Evolutionary conservation across 805 yeast species (phyloP), one percentile per base, ranked within the genome.

Genomic region (Sungouiella blattae): DNA sequence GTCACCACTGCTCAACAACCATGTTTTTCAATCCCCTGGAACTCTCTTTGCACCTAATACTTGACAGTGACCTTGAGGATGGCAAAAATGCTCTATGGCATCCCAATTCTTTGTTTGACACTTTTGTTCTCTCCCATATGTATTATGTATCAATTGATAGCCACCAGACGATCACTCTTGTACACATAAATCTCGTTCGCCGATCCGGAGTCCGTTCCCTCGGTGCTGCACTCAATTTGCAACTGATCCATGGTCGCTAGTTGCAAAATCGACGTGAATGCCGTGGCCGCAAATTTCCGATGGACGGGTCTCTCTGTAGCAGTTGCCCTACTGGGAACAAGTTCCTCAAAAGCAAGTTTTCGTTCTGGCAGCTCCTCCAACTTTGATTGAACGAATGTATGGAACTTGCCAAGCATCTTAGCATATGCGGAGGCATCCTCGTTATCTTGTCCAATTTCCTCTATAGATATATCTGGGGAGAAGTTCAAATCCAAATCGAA

Each of bases 181-280:
- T n/a, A 20, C 8, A 20, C 8, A 20, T 20, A 20, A 6, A 6
- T 20, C 9, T 7, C 9, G 22, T 20, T 20, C 6, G 22, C 22
- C 6, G 22, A 7, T 7, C 9, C 6, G 9, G 22, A 20, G 9
- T 20, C 22, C 9, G 22, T 6, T 9, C 22, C 8, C 22, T 20
- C 22, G 22, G 22, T 6, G 8, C 22, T 20, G 6, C 22, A 20
- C 9, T 20, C 8, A 20, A 20, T 20, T 6, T 6, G 6, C 22
- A 20, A 20, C 22, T 20, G 22, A 20, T 9, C 9, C 22, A 7
- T 20, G 22, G 22, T 20, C 9, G 46, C 41, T 23, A 47, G 47
- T 22, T 47, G 43, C 13, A 47, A 32, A n/a, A 47, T 28, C 21
- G 34, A 41, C 2, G 47, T 30, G 14, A 47, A 30, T 2, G 51